phyloP scores from a whole-genome alignment of 2,329 filamentous ascomycete species.

The Beauveria bassiana region DNA sequence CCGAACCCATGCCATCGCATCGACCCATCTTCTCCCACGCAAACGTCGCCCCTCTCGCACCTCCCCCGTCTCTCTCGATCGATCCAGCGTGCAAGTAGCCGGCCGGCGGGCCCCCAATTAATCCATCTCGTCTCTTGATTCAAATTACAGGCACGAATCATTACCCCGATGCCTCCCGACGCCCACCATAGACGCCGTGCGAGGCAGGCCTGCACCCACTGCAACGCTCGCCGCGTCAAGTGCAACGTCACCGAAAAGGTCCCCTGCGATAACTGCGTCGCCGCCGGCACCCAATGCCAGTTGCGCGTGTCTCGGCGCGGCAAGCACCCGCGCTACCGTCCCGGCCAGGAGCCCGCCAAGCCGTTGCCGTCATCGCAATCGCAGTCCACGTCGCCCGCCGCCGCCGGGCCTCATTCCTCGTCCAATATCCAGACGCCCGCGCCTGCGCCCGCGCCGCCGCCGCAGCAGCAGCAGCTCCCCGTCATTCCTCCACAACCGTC shows the following conservation, averaged over 20 bases:
- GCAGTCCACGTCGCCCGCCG: neutral
- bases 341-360: neutral
- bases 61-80: neutral
- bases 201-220: conserved; percentile 16
- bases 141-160: neutral
- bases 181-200: conserved; percentile 14
- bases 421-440: neutral
- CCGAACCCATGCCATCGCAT: neutral
- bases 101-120: neutral
- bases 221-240: conserved; percentile 18
- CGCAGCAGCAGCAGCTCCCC: neutral
- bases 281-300: conserved; percentile 14
- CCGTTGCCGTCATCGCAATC: neutral
- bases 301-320: conserved; percentile 18
- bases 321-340: conserved; percentile 16
- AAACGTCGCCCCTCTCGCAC: neutral
- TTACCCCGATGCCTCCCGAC: conserved; percentile 2
- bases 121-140: neutral
- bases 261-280: conserved; percentile 17
- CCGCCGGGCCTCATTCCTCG: neutral
- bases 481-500: neutral
- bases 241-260: conserved; percentile 18
- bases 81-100: conserved; percentile 5
- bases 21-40: neutral
- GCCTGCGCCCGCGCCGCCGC: neutral